Base-by-base conservation (phyloP, 345 rosid species). In the Brassica nigra region DNA sequence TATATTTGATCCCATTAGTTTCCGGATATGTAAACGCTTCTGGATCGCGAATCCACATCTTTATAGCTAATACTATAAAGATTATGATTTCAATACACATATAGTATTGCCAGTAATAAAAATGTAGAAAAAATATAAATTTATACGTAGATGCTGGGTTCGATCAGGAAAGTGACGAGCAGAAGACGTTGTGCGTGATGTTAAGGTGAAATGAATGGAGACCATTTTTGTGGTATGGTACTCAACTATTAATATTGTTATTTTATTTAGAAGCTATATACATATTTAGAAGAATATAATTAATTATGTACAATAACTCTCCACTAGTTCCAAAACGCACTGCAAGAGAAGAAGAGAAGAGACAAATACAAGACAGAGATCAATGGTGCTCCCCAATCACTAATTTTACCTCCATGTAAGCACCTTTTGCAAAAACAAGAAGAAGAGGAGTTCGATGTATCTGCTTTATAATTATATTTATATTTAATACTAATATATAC, bases 271-370 rank as follows among this genome's bases (percentile, higher is more conserved):
- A 28, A 28, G 18, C 36, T 66, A 0, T 63, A n/a, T 6, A 27
- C 12, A 27, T 1, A 57, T 20, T 27, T 61, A 3, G 33, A 27
- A 59, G 7, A 28, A 59, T 3, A 4, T 23, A 59, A 44, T 44
- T 44, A 14, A 4, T 44, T 44, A 33, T 4, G 39, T 16, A 34
- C 47, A 18, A 37, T 36, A 66, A 55, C 57, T 57, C 16, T 29
- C 68, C 79, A 76, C 74, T 68, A 59, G 27, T 68, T 39, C 27
- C 20, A 15, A 39, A 33, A 58, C 47, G 73, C 61, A 77, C 52
- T 70, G 11, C 12, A 20, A n/a, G 8, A 6, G 62, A 54, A 47
- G 67, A 34, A 76, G 61, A 68, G 75, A 70, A 33, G 64, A 70
- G 80, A 70, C 70, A 70, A 33, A 42, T 8, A 70, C 15, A 69